phyloP scores from a whole-genome alignment of 2,329 filamentous ascomycete species.

The Ilyonectria robusta region DNA sequence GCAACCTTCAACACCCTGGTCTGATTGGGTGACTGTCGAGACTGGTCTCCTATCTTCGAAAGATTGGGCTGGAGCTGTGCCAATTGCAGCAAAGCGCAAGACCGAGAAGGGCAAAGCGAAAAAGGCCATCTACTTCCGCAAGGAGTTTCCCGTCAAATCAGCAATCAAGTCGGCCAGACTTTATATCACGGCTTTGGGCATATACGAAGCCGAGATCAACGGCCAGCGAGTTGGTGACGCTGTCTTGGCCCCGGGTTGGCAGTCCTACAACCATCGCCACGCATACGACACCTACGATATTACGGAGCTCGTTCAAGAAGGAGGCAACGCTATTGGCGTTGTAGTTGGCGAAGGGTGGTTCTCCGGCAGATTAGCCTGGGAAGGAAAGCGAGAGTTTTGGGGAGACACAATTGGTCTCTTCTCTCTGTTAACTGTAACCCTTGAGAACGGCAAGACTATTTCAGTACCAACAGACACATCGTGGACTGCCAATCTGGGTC shows the following conservation, averaged over 20 bases:
- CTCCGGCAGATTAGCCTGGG: slow-evolving; percentile 47
- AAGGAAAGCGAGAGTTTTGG: slow-evolving; percentile 46
- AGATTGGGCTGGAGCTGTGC: slow-evolving; percentile 50
- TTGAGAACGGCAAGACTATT: slow-evolving; percentile 48
- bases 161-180: slow-evolving; percentile 56
- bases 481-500: slow-evolving; percentile 53
- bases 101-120: slow-evolving; percentile 48
- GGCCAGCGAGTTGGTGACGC: slow-evolving; percentile 56
- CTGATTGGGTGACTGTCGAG: slow-evolving; percentile 52
- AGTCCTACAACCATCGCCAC: slow-evolving; percentile 64
- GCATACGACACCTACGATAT: slow-evolving; percentile 69
- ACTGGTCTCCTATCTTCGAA: slow-evolving; percentile 49
- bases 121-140: slow-evolving; percentile 52
- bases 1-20: slow-evolving; percentile 43
- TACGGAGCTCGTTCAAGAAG: slow-evolving; percentile 53
- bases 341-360: slow-evolving; percentile 65
- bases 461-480: slow-evolving; percentile 53
- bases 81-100: slow-evolving; percentile 50
- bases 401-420: slow-evolving; percentile 56
- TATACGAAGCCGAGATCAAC: slow-evolving; percentile 65
- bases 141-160: slow-evolving; percentile 47
- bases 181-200: slow-evolving; percentile 62
- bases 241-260: slow-evolving; percentile 66
- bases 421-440: slow-evolving; percentile 52
- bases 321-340: slow-evolving; percentile 55